Evolutionary conservation across 2,329 filamentous ascomycete species (phyloP), one percentile per base, ranked within the genome.

Genomic region (Neofusicoccum kwambonambiense): DNA sequence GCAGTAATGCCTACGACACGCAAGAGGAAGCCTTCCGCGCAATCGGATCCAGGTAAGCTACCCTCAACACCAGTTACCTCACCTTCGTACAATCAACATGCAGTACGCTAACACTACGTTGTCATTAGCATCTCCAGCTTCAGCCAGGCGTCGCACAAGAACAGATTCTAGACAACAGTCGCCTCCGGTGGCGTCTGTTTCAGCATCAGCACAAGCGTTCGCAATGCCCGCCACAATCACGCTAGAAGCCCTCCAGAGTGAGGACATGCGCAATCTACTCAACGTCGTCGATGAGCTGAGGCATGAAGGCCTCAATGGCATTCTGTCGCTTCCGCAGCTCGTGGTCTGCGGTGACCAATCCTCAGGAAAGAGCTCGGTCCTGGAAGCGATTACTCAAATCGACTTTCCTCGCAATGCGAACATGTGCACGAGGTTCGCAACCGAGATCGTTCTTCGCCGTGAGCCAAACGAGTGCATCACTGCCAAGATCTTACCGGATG

Each of bases 311-410:
- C 34, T 52, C 15, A 52, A 39, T 12, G 3, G 9, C 9, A 8
- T 52, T 1, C n/a, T 52, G n/a, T 52, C 50, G 5, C 50, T 52
- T 39, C 50, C 50, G 1, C 91, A 92, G 69, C 87, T 96, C 9
- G 90, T 94, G 4, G 86, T 96, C 0, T 87, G 96, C 0, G 93
- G 93, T 0, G 92, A 96, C 54, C 93, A 97, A 71, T 91, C 87
- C 0, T 89, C 92, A 0, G 93, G 93, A 0, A 97, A 97, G 73
- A 92, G 89, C 0, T 92, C 84, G 0, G 73, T 80, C 0, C 79
- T 82, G 7, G 81, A 83, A 64, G 78, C 76, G 0, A 75, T 82
- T 3, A 78, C 76, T 1, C 68, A 70, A 1, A 65, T 80, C 2
- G 73, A 73, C 1, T 79, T 81, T 61, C 80, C 79, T 39, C 73